Evolutionary conservation across 164 flowering plant genomes (phyloP), one percentile per base, ranked within the genome.

Genomic region (Akebia trifoliata): DNA sequence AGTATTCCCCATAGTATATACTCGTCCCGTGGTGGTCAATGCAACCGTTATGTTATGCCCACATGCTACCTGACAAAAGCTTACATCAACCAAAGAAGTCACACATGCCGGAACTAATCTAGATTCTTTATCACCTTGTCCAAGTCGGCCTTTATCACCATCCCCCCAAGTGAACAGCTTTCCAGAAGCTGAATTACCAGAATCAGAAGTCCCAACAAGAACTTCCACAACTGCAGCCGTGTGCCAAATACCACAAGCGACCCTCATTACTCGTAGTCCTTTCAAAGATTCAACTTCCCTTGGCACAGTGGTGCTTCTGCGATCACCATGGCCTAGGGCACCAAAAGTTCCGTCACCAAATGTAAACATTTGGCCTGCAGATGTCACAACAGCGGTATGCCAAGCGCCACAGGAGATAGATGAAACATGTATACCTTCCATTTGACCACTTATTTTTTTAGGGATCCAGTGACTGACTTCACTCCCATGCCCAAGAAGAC

Each of bases 281-380:
- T 54, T 79, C 47, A 93, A 73, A 48, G 79, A 38, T 56, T 82
- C 86, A 43, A 93, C 96, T 74, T 85, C 94, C 55, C 88, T 76
- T 11, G 97, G 99, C 59, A 67, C 54, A 52, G 32, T 69, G 31
- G 66, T 63, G 69, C 79, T 73, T 50, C 39, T 54, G 37, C 64
- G 79, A 68, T 84, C 83, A 50, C 99, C 99, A 66, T 93, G 97
- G 22, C 99, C 99, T 11, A 93, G 70, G 48, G 81, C 94, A 39
- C 99, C 99, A 75, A 93, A 93, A 50, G 88, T 82, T 48, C 98
- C 98, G 66, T 90, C 98, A 50, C 98, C 98, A 80, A 93, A 93
- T 32, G 99, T 90, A 66, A 90, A 87, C 65, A 93, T 68, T 66
- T 78, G 83, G 20, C 97, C 97, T 22, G 82, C 57, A 60, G 92